Evolutionary conservation across 1,284 basidiomycete genomes (phyloP), one percentile per base, ranked within the genome.

Genomic region (Pterula multifida): DNA sequence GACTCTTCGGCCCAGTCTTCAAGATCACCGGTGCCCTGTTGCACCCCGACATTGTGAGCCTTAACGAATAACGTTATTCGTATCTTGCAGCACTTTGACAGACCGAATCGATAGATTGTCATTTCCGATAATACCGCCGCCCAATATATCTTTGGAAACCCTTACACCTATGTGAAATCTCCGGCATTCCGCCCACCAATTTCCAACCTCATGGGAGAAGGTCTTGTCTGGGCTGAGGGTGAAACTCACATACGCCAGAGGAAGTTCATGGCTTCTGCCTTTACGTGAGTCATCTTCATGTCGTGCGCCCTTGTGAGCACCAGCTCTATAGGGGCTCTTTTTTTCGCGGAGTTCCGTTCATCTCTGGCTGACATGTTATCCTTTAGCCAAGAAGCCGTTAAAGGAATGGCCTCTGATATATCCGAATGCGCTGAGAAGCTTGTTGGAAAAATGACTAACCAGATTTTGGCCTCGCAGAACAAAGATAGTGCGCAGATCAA

Each of bases 1-100:
- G 59, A 21, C 49, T 55, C 12, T 62, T 63, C 42, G 68, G 68
- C 2, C 59, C 66, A 24, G 55, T 68, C 42, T 70, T 63, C 61
- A 61, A 59, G 48, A 64, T 69, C 58, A 68, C 66, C 52, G 65
- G 57, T 36, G 68, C 68, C 11, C 57, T 71, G 39, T 64, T 66
- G 52, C 67, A 68, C 51, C 55, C 55, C 17, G 67, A 68, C 56
- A 63, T 67, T 47, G 67, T 67, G 49, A 45, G 65, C 62, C 11
- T 12, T 19, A 6, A 15, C 28, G 28, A n/a, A n/a, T n/a, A n/a
- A n/a, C 6, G 21, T 9, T 4, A 17, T 15, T 26, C 21, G 26
- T 22, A 36, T 47, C 28, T 24, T n/a, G 15, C n/a, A 21, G 13
- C 24, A 26, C 11, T 15, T 44, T 1, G 28, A 19, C 21, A 22